Base-by-base conservation (phyloP, 2,329 filamentous ascomycete genomes). In the Penicillium fuscoglaucum region DNA sequence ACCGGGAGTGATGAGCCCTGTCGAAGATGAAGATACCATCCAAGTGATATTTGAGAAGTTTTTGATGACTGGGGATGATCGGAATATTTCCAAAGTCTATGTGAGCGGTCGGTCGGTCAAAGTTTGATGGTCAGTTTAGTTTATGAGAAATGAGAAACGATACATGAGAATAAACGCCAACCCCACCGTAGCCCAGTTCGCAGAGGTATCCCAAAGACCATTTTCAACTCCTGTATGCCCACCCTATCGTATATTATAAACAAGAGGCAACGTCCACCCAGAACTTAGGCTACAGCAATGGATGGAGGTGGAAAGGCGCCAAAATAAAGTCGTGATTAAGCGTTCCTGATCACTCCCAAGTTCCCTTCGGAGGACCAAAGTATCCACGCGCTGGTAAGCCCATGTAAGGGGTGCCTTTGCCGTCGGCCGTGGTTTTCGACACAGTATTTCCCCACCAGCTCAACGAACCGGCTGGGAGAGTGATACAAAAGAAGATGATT, bases 11-110 rank as follows among this genome's bases (percentile, higher is more conserved):
- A 85, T 84, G 76, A 79, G 84, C 0, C 80, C 82, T 12, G 65
- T 83, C 0, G 81, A 86, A 60, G 79, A 82, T 0, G 73, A 72
- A 0, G 84, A 87, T 51, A 72, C 72, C 0, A 41, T 74, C 0
- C 67, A 70, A 48, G 80, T 73, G 0, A 73, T 85, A 19, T 83
- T 87, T 58, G 84, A 87, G 55, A 88, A 87, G 74, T 88, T 86
- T 59, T 64, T 88, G 31, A 87, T 87, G 83, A 87, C 84, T 2
- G 85, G 84, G 0, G 85, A 88, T 67, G 86, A 88, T 66, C 76
- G 86, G 5, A 87, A 87, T 62, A 84, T 87, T 52, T 66, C 69
- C 0, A 68, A 77, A 21, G 85, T 87, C 0, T 87, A 78, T 70
- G 82, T 87, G 0, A 66, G 71, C 7, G 84, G 84, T 1, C 69